Evolutionary conservation across 257 asterid genomes (phyloP).

Genomic region (Cinchona pubescens): DNA sequence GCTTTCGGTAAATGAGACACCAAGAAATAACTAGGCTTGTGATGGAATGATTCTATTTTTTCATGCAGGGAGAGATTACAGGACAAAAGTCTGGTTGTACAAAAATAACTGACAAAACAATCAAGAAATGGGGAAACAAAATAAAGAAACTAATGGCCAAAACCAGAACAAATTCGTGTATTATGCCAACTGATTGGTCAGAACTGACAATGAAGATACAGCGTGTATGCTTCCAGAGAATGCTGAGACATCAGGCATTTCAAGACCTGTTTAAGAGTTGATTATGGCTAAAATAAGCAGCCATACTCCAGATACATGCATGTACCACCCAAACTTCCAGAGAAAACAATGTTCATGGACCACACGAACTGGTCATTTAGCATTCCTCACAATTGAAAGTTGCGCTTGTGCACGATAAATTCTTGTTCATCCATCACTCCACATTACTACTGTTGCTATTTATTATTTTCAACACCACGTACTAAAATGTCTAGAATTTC

Average conservation of each 20-base stretch:
- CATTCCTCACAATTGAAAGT: neutral
- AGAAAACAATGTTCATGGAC: neutral
- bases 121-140: too few relatives aligned
- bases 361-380: neutral
- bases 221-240: neutral
- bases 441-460: neutral
- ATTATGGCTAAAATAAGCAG: neutral
- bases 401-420: neutral
- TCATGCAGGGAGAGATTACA: too few relatives aligned
- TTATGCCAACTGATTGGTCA: neutral
- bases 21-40: too few relatives aligned
- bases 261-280: neutral
- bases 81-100: too few relatives aligned
- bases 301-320: neutral
- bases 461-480: neutral
- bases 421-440: neutral
- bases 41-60: too few relatives aligned
- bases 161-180: neutral
- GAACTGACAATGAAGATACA: neutral
- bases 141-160: neutral
- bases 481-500: constrained; percentile 1
- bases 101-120: too few relatives aligned
- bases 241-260: neutral
- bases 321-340: neutral
- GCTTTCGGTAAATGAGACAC: too few relatives aligned